Base-by-base conservation (phyloP, 208 protist species). In the Leishmania tarentolae region DNA sequence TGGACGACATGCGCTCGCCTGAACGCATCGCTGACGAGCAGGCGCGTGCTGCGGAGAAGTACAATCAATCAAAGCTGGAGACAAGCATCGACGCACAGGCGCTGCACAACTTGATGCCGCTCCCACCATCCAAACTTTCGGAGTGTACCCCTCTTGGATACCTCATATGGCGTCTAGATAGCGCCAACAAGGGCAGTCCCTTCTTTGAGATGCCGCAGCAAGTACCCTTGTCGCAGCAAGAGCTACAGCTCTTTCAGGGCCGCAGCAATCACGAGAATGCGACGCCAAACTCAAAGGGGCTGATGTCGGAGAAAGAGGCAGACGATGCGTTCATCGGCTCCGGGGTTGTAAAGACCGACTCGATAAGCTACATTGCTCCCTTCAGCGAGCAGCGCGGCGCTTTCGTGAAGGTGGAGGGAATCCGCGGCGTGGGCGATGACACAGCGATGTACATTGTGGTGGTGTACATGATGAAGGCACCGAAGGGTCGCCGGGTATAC, bases 131-230 rank as follows among this genome's bases (percentile, higher is more conserved):
- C 31, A 79, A 83, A 47, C 88, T 88, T 28, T 74, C 82, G 17
- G 86, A 91, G 74, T 94, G 87, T 56, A 71, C 79, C 28, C 86
- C 91, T 53, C 85, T 89, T 79, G 83, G 83, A 24, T 95, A 88
- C 79, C 75, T 96, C 19, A 86, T 91, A 75, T 95, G 90, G 87
- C 85, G 86, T 42, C 65, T 93, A 19, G 83, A 94, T 66, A 86
- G 72, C 77, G 40, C 73, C 47, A 69, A 91, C 44, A 65, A 75
- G 42, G 83, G 86, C 42, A 69, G 24, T 11, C 85, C 88, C 1
- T 95, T 88, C 82, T 86, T 88, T 61, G 90, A 94, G 66, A 82
- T 87, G 75, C 89, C 87, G 47, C 57, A 76, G 52, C 87, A 96
- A 80, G 81, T 90, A 68, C 82, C 80, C 17, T 78, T 86, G 28